Conservation (phyloP, 1,284 basidiomycete species). For the Macrocybe sp. region DNA sequence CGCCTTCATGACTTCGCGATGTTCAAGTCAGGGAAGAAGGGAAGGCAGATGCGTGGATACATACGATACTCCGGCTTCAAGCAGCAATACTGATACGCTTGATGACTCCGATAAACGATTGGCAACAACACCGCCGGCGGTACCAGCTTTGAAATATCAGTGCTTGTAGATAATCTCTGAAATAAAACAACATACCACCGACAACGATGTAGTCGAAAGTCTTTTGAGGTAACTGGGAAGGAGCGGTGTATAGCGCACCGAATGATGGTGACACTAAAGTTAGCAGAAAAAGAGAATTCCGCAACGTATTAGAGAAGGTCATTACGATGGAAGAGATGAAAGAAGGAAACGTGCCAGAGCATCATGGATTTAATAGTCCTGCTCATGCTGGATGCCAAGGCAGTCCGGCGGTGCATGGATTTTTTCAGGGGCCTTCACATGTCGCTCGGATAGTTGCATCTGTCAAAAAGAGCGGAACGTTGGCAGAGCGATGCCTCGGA, state of each 20-base stretch:
- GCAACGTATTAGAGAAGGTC: neutral
- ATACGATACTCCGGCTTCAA: constrained; percentile 7
- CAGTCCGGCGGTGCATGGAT: no score
- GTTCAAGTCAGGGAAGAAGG: neutral
- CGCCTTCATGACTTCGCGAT: constrained; percentile 1
- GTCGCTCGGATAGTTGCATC: no score
- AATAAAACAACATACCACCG: neutral
- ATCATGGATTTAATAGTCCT: no score
- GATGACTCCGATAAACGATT: constrained; percentile 7
- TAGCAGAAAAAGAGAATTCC: constrained; percentile 3
- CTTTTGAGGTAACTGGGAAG: constrained; percentile 5
- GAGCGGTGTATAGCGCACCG: constrained; percentile 5
- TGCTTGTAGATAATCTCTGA: neutral
- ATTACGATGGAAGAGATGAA: neutral
- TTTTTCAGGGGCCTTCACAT: no score
- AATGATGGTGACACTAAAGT: neutral
- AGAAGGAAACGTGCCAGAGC: no score
- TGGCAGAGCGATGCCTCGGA: no score
- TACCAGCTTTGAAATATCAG: constrained; percentile 2
- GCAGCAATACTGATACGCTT: constrained; percentile 3
- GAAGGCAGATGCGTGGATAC: neutral
- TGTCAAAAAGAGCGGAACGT: no score
- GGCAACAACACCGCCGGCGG: constrained; percentile 8
- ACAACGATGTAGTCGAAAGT: constrained; percentile 4
- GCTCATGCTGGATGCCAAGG: no score